phyloP scores from a whole-genome alignment of 1,284 basidiomycete genomes.

The Cryptococcus jaspeensis region DNA sequence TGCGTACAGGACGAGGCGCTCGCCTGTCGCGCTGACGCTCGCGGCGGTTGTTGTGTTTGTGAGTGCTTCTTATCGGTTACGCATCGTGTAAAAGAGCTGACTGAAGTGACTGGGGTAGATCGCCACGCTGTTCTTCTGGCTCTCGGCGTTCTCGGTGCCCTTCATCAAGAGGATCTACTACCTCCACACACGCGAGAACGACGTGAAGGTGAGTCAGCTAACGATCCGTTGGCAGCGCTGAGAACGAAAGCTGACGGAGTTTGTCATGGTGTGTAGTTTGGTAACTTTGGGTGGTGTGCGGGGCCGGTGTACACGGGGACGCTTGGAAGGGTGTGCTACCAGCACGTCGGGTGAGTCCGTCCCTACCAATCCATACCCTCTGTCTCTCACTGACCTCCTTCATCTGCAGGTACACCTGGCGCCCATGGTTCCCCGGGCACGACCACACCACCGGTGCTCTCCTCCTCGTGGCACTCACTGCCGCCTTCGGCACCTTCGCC shows the following conservation, averaged over 20 bases:
- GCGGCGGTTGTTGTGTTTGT: background rate
- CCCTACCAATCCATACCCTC: too few relatives aligned
- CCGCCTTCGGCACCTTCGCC: constrained; percentile 32
- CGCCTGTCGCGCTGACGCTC: background rate
- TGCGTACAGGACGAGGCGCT: too few relatives aligned
- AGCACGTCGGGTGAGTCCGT: constrained; percentile 28
- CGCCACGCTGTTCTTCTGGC: constrained; percentile 43
- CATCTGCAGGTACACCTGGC: constrained; percentile 27
- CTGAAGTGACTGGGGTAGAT: too few relatives aligned
- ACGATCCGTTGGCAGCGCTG: too few relatives aligned
- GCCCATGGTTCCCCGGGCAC: constrained; percentile 25
- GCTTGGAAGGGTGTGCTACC: constrained; percentile 11
- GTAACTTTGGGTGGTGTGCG: constrained; percentile 35
- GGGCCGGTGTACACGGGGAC: constrained; percentile 2
- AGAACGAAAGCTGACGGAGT: too few relatives aligned
- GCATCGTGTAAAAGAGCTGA: too few relatives aligned
- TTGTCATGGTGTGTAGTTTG: too few relatives aligned
- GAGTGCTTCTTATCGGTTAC: too few relatives aligned
- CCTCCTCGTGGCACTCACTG: constrained; percentile 39
- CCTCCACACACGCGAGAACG: constrained; percentile 25
- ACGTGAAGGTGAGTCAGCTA: too few relatives aligned
- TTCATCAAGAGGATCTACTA: constrained; percentile 39
- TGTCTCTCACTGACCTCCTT: background rate
- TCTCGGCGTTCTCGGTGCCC: constrained; percentile 36
- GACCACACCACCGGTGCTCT: constrained; percentile 35